Conservation (phyloP, 768 basidiomycete species). For the Boletus barrowsii region DNA sequence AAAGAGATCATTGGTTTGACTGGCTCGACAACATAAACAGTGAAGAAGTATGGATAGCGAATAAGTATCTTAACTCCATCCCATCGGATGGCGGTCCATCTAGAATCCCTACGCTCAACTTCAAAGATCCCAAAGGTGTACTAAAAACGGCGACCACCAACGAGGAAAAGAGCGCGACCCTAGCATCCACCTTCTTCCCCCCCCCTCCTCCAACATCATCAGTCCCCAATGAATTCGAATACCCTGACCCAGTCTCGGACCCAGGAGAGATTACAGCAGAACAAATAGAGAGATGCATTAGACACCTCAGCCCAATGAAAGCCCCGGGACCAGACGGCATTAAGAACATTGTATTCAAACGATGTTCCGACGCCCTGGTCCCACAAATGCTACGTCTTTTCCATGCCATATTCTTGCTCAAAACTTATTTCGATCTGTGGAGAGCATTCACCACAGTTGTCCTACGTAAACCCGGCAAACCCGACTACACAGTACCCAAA, state of each 20-base stretch:
- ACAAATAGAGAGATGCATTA: neutral
- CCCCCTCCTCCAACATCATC: neutral
- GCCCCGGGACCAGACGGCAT: neutral
- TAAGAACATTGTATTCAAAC: neutral
- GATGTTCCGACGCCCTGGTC: neutral
- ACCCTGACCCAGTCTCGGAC: neutral
- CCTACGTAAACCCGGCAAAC: slow-evolving; percentile 35
- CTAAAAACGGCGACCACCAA: neutral
- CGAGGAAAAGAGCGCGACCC: neutral
- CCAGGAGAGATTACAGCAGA: neutral
- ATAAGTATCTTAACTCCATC: neutral
- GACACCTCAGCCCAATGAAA: neutral
- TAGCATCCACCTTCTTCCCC: neutral
- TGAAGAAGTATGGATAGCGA: neutral
- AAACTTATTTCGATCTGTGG: neutral
- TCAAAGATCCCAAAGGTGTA: neutral
- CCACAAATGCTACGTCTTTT: neutral
- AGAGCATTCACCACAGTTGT: slow-evolving; percentile 26
- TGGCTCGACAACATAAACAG: slow-evolving; percentile 4
- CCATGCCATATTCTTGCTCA: neutral
- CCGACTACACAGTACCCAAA: slow-evolving; percentile 24
- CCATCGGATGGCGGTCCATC: neutral
- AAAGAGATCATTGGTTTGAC: slow-evolving; percentile 5
- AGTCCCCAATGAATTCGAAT: neutral
- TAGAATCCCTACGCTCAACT: neutral